Percentiles rank a stretch among this genome's conserved stretches.
These are phyloP conservation scores for Halteria grandinella DNA, from an alignment of 73 alveolate species.

Conservation along the genomic window DNA sequence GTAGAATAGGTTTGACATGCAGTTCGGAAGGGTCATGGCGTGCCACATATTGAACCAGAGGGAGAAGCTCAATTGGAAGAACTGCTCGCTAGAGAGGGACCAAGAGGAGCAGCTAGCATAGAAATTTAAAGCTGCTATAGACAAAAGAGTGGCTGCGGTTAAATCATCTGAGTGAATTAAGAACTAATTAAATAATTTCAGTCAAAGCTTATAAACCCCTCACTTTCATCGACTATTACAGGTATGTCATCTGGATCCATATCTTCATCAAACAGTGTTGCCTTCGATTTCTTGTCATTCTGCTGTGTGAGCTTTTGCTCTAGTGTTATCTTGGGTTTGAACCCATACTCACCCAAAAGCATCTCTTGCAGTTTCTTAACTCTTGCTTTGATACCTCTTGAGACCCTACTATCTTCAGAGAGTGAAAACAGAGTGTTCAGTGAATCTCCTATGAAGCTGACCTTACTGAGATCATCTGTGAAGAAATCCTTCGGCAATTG, in stretches of 20 bases:
- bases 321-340: background rate
- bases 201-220: slow-evolving; percentile 26
- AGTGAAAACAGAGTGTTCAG: slow-evolving; percentile 7
- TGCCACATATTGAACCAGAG: slow-evolving; percentile 57
- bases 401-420: background rate
- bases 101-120: slow-evolving; percentile 13
- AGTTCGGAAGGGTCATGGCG: slow-evolving; percentile 56
- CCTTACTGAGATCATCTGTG: slow-evolving; percentile 36
- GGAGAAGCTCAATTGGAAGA: slow-evolving; percentile 65
- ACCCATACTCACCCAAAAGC: slow-evolving; percentile 17
- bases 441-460: slow-evolving; percentile 43
- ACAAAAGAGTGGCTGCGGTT: no score
- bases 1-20: slow-evolving; percentile 26
- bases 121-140: background rate
- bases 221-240: slow-evolving; percentile 36
- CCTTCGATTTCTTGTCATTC: background rate
- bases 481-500: slow-evolving; percentile 68
- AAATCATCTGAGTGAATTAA: no score
- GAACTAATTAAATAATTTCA: no score
- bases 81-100: slow-evolving; percentile 30
- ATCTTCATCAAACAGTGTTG: background rate
- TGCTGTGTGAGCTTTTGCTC: background rate
- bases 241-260: slow-evolving; percentile 66
- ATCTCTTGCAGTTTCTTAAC: slow-evolving; percentile 40
- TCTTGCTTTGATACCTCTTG: slow-evolving; percentile 39